Evolutionary conservation across 2,329 filamentous ascomycete species (phyloP), one percentile per base, ranked within the genome.

Genomic region (Epicoccum nigrum): DNA sequence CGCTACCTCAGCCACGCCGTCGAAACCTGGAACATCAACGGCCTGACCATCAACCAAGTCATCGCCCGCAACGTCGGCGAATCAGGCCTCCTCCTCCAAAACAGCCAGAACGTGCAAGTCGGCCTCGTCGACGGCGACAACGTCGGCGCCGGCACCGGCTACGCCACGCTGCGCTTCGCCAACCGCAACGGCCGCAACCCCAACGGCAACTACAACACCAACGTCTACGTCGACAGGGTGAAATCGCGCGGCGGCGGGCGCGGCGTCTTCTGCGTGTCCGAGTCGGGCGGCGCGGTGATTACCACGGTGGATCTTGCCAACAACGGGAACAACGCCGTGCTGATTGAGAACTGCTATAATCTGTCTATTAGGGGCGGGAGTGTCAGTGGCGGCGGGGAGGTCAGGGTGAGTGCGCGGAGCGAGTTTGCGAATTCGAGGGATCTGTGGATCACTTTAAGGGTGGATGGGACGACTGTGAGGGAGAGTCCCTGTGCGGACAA

Each of bases 291-390:
- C n/a, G 80, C 74, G 2, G 76, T 75, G 7, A 84, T 85, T 47
- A 66, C 64, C 7, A 71, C 55, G 4, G 68, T 83, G 15, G 80
- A 84, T 55, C 71, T 84, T 1, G 75, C 79, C 0, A 69, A 72
- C 56, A 84, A 83, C 39, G 81, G 77, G 0, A 82, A 81, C 62
- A 84, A 84, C 49, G 78, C 82, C 0, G 75, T 84, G 16, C 72
- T 85, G 1, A 79, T 85, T 21, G 82, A 85, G 74, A 85, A 85
- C 66, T 84, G 82, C 70, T 84, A 84, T 64, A 81, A 81, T 43
- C 55, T 85, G 25, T 67, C 71, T 1, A 83, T 84, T 62, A 68
- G 63, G 2, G 76, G 77, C 15, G 82, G 82, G 0, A 79, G 73
- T 2, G 77, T 85, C 19, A 77, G 75, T 20, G 79, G 81, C 2